Evolutionary conservation across 257 asterid genomes (phyloP).

Genomic region (Eustoma russellianum): DNA sequence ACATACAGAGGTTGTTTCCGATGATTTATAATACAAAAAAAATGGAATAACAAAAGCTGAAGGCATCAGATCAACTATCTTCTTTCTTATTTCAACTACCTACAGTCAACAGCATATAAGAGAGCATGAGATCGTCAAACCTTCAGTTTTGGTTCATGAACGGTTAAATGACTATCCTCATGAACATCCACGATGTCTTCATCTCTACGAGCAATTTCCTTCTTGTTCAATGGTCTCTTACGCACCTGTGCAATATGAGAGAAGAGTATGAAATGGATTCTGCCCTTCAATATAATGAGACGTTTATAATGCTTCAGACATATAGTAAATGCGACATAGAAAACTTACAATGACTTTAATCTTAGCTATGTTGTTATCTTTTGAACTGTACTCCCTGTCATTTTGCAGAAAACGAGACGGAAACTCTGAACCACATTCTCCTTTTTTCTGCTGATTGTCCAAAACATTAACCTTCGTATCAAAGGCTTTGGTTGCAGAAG

Average conservation of each 20-base stretch:
- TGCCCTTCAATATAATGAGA: too few relatives aligned
- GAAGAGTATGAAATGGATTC: too few relatives aligned
- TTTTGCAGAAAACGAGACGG: constrained; percentile 32
- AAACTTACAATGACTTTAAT: constrained; percentile 88
- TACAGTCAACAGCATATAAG: neutral
- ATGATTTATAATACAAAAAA: constrained; percentile 1
- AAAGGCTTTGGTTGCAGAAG: constrained; percentile 60
- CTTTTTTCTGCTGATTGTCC: constrained; percentile 43
- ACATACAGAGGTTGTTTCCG: constrained; percentile 25
- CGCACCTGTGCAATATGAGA: constrained; percentile 56
- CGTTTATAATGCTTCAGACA: neutral
- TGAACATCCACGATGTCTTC: constrained; percentile 77
- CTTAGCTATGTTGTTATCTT: constrained; percentile 93
- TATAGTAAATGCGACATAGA: neutral
- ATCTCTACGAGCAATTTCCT: constrained; percentile 79
- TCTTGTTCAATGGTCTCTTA: constrained; percentile 93
- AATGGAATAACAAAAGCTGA: neutral
- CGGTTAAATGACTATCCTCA: constrained; percentile 65
- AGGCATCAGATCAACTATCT: too few relatives aligned
- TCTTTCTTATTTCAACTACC: neutral
- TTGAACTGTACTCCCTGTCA: constrained; percentile 50
- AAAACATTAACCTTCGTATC: constrained; percentile 53
- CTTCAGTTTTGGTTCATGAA: constrained; percentile 91
- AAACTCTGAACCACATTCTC: constrained; percentile 49
- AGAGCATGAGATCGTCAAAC: constrained; percentile 19